Percentiles rank a stretch among this genome's conserved stretches.
These are phyloP conservation scores for Calocybe indica DNA, from an alignment of 768 basidiomycete genomes.

Conservation along the genomic window DNA sequence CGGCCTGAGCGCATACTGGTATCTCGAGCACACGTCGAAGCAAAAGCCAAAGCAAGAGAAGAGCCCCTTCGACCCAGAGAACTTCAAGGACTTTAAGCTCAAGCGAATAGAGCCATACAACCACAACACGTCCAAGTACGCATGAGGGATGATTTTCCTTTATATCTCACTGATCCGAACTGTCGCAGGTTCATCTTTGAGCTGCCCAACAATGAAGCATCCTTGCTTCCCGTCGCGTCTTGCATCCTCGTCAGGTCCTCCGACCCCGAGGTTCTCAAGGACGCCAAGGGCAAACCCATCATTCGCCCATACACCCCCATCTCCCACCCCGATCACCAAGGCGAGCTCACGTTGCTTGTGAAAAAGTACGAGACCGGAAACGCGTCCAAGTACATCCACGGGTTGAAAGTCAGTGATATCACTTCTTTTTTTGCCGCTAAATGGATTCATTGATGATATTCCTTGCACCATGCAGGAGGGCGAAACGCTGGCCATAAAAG, in stretches of 20 bases:
- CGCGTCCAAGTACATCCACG: conserved; percentile 78
- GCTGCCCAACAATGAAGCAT: conserved; percentile 71
- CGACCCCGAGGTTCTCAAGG: conserved; percentile 55
- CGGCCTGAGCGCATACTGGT: conserved; percentile 41
- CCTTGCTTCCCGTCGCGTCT: conserved; percentile 74
- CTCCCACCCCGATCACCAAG: conserved; percentile 67
- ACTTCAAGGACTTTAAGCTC: conserved; percentile 77
- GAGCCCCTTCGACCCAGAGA: conserved; percentile 69
- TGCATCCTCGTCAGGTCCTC: conserved; percentile 76
- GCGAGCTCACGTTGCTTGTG: conserved; percentile 74
- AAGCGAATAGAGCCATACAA: conserved; percentile 83
- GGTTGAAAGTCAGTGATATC: conserved; percentile 44
- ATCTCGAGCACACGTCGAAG: conserved; percentile 32
- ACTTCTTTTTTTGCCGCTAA: background rate
- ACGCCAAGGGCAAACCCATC: conserved; percentile 81
- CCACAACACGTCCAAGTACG: conserved; percentile 84
- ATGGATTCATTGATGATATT: background rate
- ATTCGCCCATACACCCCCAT: conserved; percentile 92
- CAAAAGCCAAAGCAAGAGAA: conserved; percentile 39
- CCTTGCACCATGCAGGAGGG: conserved; percentile 42
- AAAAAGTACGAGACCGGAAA: conserved; percentile 84
- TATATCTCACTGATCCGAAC: background rate
- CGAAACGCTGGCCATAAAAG: conserved; percentile 81
- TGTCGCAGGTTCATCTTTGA: conserved; percentile 66
- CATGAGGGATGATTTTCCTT: background rate